Evolutionary conservation across 1,284 basidiomycete species (phyloP).

Genomic region (Ganoderma lucidum): DNA sequence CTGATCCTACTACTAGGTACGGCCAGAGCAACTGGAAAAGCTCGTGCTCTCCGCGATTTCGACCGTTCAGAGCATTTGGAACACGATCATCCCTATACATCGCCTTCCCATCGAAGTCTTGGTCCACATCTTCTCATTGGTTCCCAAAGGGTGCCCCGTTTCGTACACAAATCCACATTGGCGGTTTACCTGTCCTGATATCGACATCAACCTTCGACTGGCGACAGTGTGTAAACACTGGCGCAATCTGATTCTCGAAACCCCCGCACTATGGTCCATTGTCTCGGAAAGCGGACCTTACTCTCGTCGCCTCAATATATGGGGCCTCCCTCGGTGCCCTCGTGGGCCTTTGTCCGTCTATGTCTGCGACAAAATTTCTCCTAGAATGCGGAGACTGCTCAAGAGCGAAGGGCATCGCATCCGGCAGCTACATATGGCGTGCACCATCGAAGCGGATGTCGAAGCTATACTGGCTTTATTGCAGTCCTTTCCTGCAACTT

Average conservation of each 20-base stretch:
- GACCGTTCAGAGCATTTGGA: neutral
- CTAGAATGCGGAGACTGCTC: neutral
- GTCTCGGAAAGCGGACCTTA: neutral
- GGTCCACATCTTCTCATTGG: neutral
- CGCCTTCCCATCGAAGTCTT: neutral
- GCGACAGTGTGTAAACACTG: conserved; percentile 1
- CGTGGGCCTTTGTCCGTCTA: neutral
- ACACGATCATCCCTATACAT: neutral
- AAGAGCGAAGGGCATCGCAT: neutral
- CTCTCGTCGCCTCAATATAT: neutral
- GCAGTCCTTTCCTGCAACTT: neutral
- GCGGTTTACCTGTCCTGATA: neutral
- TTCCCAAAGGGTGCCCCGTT: neutral
- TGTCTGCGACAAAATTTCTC: neutral
- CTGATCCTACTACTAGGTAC: neutral
- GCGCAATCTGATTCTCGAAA: neutral
- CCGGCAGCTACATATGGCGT: neutral
- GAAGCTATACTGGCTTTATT: neutral
- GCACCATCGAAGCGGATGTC: neutral
- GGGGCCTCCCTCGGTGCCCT: neutral
- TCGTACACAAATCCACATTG: neutral
- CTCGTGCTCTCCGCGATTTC: neutral
- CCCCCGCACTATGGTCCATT: neutral
- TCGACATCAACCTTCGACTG: neutral
- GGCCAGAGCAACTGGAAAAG: neutral